phyloP scores from a whole-genome alignment of 2,329 filamentous ascomycete species.

The Bisporella sp. region DNA sequence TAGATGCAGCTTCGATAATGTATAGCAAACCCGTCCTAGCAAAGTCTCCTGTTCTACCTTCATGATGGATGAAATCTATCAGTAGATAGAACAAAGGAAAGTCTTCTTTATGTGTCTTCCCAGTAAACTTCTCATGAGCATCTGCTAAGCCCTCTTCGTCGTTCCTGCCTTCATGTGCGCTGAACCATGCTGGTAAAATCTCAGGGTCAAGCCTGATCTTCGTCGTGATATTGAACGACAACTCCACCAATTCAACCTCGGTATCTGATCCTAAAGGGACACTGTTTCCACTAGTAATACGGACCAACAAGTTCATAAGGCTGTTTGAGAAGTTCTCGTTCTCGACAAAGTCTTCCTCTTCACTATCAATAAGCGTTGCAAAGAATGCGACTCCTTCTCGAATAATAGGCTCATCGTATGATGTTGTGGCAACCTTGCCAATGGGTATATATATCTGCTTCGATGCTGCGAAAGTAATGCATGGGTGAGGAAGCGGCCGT shows the following conservation, averaged over 20 bases:
- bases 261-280: constrained; percentile 72
- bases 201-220: constrained; percentile 88
- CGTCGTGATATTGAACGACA: constrained; percentile 92
- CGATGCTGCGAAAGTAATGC: constrained; percentile 76
- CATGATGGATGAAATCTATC: constrained; percentile 94
- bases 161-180: constrained; percentile 40
- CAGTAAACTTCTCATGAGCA: constrained; percentile 66
- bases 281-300: constrained; percentile 67
- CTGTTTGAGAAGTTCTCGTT: constrained; percentile 79
- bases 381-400: constrained; percentile 81
- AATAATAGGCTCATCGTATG: constrained; percentile 79
- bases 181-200: constrained; percentile 90
- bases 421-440: constrained; percentile 79
- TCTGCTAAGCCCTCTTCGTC: constrained; percentile 29
- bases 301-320: constrained; percentile 77
- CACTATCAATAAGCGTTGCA: constrained; percentile 87
- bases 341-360: constrained; percentile 91
- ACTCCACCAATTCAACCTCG: constrained; percentile 82
- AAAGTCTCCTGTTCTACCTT: constrained; percentile 92
- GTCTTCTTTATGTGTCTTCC: constrained; percentile 80
- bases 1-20: constrained; percentile 88
- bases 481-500: constrained; percentile 82
- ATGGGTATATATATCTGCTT: constrained; percentile 88
- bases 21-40: constrained; percentile 90
- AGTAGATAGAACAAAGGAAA: constrained; percentile 94